Base-by-base conservation (phyloP, 306 rosid species). In the Cotoneaster glaucophyllus region DNA sequence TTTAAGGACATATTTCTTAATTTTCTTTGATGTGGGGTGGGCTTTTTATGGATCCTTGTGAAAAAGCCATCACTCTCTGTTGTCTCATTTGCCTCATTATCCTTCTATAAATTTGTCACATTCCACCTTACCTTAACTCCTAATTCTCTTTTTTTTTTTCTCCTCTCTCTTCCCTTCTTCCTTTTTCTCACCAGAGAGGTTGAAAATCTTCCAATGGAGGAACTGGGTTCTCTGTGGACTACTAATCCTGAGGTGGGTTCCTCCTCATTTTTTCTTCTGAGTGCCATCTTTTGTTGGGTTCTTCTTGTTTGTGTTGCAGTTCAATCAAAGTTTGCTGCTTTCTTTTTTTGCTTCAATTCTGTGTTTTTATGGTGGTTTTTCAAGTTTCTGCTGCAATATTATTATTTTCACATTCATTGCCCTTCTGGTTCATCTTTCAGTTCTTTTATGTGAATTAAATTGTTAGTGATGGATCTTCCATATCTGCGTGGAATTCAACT, bases 241-340 rank as follows among this genome's bases (percentile, higher is more conserved):
- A 77, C 68, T 66, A 80, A 53, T 63, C 86, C 71, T 2, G 90
- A 91, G 96, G 98, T 93, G 78, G 76, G 90, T 84, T 71, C 64
- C 71, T 62, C 62, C 72, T 44, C 26, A 11, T 74, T 75, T 71
- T 74, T 54, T 53, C 14, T 69, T 69, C 79, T 43, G 19, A 10
- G 2, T 62, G 31, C 2, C 70, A 32, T 15, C 67, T 64, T 43
- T 69, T 58, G 69, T 25, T 76, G 61, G 59, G 72, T 76, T 74
- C 45, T 76, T 74, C 45, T 71, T 39, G 3, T 64, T 71, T 25
- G n/a, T 64, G 37, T 43, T 48, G 69, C 45, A 69, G 32, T 86
- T 78, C 39, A 34, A 74, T 76, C 64, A 62, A 54, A 65, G 41
- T 26, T 48, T 10, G 77, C 48, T 65, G 45, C 29, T 67, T 67